Evolutionary conservation across 768 basidiomycete species (phyloP).

Genomic region (Fibroporia radiculosa): DNA sequence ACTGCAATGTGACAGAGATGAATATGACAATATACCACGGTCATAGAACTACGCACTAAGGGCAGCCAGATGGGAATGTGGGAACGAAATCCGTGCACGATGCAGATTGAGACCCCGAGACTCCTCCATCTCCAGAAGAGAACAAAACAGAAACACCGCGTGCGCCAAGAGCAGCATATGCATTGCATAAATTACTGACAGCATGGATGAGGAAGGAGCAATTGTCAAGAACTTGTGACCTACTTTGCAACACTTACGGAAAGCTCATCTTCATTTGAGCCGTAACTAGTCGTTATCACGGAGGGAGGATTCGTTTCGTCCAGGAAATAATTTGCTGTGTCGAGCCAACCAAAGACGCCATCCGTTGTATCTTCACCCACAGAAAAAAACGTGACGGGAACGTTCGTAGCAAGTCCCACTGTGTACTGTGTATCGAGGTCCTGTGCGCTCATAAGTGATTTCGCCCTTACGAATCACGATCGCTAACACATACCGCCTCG

Average conservation of each 20-base stretch:
- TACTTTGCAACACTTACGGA: conserved; percentile 3
- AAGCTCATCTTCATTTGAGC: conserved; percentile 16
- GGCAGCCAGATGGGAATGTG: conserved; percentile 31
- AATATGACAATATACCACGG: too few species aligned
- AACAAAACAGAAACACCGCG: conserved; percentile 7
- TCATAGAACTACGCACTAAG: too few species aligned
- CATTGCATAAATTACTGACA: conserved; percentile 26
- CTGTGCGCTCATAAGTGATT: conserved; percentile 2
- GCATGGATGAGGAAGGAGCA: conserved; percentile 49
- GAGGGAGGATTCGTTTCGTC: conserved; percentile 16
- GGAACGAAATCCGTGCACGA: conserved; percentile 20
- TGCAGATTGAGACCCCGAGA: conserved; percentile 6
- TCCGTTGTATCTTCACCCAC: conserved; percentile 11
- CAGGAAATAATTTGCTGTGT: conserved; percentile 20
- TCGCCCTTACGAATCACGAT: background rate
- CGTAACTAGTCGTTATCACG: conserved; percentile 26
- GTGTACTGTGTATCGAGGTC: conserved; percentile 23
- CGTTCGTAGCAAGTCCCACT: conserved; percentile 21
- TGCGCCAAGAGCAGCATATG: conserved; percentile 27
- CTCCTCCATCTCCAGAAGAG: conserved; percentile 14
- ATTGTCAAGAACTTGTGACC: conserved; percentile 13
- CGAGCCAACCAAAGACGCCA: conserved; percentile 25
- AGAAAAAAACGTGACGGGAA: conserved; percentile 22
- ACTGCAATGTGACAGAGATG: too few species aligned
- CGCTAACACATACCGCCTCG: background rate